These are phyloP conservation scores for Leccinum longicurvipes DNA, from an alignment of 768 basidiomycete genomes.

Conservation along the genomic window DNA sequence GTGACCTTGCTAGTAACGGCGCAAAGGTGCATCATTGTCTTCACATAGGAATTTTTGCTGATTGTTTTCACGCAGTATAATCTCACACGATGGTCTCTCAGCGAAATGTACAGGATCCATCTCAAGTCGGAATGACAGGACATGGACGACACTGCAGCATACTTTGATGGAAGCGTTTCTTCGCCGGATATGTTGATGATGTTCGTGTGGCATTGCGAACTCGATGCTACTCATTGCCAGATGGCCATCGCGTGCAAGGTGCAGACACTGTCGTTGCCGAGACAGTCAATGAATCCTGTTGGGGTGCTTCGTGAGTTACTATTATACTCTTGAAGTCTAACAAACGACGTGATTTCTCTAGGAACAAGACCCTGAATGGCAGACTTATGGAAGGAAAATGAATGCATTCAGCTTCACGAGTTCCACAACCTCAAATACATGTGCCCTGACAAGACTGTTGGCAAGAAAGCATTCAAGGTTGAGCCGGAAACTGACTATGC, in stretches of 20 bases:
- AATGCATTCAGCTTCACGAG: slow-evolving; percentile 97
- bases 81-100: slow-evolving; percentile 90
- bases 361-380: slow-evolving; percentile 97
- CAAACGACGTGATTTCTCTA: slow-evolving; percentile 27
- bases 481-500: slow-evolving; percentile 54
- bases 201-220: slow-evolving; percentile 90
- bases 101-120: slow-evolving; percentile 94
- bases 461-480: slow-evolving; percentile 61
- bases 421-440: slow-evolving; percentile 96
- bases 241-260: slow-evolving; percentile 97
- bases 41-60: neutral
- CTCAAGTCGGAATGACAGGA: slow-evolving; percentile 86
- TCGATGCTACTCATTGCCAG: slow-evolving; percentile 94
- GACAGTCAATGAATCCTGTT: slow-evolving; percentile 90
- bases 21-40: slow-evolving; percentile 66
- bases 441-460: slow-evolving; percentile 90
- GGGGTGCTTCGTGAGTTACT: slow-evolving; percentile 84
- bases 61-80: slow-evolving; percentile 69
- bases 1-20: slow-evolving; percentile 91
- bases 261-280: slow-evolving; percentile 88
- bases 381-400: slow-evolving; percentile 98
- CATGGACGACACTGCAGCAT: slow-evolving; percentile 89
- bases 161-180: slow-evolving; percentile 80
- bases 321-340: neutral
- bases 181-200: slow-evolving; percentile 76